Evolutionary conservation across 164 flowering plant genomes (phyloP), one percentile per base, ranked within the genome.

Genomic region (Santalum album): DNA sequence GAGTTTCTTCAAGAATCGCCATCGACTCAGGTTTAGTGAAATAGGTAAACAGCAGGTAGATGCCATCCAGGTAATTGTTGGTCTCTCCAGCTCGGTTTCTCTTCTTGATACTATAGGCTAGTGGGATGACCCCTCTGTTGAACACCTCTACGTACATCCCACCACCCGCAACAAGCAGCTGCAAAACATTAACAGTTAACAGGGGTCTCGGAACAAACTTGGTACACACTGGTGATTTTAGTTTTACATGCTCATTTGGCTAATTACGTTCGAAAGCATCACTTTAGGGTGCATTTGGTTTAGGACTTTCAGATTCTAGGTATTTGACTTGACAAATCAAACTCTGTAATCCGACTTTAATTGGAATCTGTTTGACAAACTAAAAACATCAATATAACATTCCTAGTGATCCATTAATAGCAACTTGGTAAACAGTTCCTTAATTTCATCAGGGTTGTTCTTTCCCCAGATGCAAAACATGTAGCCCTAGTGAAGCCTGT

Each of bases 131-230:
- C 9, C 99, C 96, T 75, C 95, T 73, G 78, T 94, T 87, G 73
- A 84, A 94, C 5, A 94, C 89, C 72, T 90, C 96, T 6, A 90
- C 78, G 44, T 90, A 90, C 90, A 94, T 87, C 49, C 90, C 99
- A 43, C 99, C 99, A 19, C 97, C 96, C 46, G 97, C 89, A 46
- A 87, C 90, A 49, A 84, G 94, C 71, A 87, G 55, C 97, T 94
- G 90, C 66, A 77, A 55, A 39, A 35, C 10, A 20, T 7, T 25
- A 29, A 3, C 9, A 29, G 34, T 45, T 49, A 56, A 60, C 20
- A 42, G 39, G 19, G 6, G 12, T 14, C 20, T 16, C 10, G 6
- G 21, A 26, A 46, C 23, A 49, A 38, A 24, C 29, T 22, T 46
- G 21, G n/a, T n/a, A n/a, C 35, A 23, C 15, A 18, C 25, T 45